A percentile compares a stretch with the other conserved stretches of the same genome.
phyloP scores from a whole-genome alignment of 805 yeast species.

The Hanseniaspora guilliermondii region DNA sequence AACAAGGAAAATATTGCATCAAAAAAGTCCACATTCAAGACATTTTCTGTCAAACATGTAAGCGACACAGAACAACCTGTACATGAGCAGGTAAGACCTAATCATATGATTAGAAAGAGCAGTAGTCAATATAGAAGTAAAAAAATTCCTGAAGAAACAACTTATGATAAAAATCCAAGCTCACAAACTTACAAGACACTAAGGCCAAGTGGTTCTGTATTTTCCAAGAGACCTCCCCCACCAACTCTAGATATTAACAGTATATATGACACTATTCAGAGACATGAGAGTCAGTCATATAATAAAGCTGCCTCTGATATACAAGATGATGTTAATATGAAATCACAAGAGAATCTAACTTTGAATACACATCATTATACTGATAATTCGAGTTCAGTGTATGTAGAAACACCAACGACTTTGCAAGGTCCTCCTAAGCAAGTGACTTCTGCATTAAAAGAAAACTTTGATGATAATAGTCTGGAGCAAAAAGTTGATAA shows the following conservation, averaged over 20 bases:
- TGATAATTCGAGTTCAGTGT: not conserved
- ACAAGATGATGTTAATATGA: not conserved
- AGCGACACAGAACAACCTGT: not conserved
- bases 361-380: not conserved
- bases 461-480: not conserved
- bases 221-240: conserved; percentile 20
- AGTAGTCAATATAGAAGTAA: not conserved
- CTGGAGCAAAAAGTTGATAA: too few relatives aligned
- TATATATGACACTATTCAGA: conserved; percentile 6
- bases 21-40: conserved; percentile 6
- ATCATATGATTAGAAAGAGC: not conserved
- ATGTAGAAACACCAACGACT: not conserved
- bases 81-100: not conserved
- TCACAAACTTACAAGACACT: not conserved
- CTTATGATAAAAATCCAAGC: not conserved
- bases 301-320: not conserved
- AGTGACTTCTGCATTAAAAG: not conserved
- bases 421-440: not conserved
- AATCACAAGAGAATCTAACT: not conserved
- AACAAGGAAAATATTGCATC: not conserved
- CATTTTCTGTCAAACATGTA: conserved; percentile 11
- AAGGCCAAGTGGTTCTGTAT: not conserved
- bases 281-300: not conserved
- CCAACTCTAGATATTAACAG: conserved; percentile 19
- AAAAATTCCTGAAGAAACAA: not conserved